Conservation (phyloP, 768 basidiomycete genomes). For the Melanogaster broomeanus region DNA sequence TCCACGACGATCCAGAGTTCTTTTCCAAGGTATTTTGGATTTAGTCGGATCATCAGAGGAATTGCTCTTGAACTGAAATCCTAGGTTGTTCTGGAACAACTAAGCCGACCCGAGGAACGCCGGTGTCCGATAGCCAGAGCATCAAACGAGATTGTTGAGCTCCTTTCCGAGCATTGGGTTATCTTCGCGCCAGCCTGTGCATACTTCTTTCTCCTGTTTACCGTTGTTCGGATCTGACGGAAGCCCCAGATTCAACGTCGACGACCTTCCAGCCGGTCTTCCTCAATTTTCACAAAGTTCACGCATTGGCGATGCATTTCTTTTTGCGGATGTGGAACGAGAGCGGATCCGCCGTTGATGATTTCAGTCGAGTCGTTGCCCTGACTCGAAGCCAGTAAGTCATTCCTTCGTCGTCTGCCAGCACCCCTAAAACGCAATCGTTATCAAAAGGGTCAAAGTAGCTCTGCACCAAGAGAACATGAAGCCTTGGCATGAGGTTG, state of each 20-base stretch:
- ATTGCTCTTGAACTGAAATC: conserved; percentile 8
- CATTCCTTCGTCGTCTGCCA: not conserved
- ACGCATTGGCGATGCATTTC: conserved; percentile 79
- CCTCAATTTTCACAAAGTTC: conserved; percentile 80
- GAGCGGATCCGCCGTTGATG: conserved; percentile 71
- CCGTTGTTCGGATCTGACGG: conserved; percentile 1
- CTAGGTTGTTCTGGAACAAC: conserved; percentile 80
- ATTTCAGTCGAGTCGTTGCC: conserved; percentile 77
- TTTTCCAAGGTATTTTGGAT: conserved; percentile 63
- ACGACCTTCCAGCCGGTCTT: conserved; percentile 87
- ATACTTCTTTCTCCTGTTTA: conserved; percentile 26
- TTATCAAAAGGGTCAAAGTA: conserved; percentile 60
- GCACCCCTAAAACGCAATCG: conserved; percentile 6
- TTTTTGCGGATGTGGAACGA: conserved; percentile 95
- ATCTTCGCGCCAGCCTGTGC: conserved; percentile 84
- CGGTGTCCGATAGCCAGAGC: conserved; percentile 83
- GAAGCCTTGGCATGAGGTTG: conserved; percentile 82
- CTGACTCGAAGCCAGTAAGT: conserved; percentile 85
- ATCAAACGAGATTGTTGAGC: conserved; percentile 83
- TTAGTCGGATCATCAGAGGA: not conserved
- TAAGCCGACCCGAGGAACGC: conserved; percentile 69
- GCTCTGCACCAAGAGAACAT: conserved; percentile 74
- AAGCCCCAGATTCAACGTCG: conserved; percentile 62
- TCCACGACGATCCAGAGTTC: conserved; percentile 64
- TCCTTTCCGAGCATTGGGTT: conserved; percentile 83